Percentiles rank a stretch among this genome's conserved stretches.
Evolutionary conservation across 345 rosid genomes (phyloP).

Genomic region (Durio zibethinus): DNA sequence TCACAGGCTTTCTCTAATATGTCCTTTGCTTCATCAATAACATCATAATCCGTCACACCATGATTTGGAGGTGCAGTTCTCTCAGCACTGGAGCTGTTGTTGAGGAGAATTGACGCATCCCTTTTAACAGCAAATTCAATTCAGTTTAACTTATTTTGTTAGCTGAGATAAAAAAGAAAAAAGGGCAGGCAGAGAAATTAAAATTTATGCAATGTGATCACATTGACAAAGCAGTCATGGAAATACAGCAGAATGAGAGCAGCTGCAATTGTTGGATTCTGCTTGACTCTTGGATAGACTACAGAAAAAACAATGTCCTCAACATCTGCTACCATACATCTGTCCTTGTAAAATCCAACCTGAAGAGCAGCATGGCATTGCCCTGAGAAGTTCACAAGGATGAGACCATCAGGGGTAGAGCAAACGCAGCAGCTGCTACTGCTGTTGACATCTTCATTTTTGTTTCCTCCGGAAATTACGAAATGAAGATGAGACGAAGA

Average conservation of each 20-base stretch:
- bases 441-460: conserved; percentile 22
- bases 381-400: conserved; percentile 32
- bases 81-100: conserved; percentile 28
- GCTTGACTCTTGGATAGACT: conserved; percentile 16
- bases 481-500: neutral
- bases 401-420: conserved; percentile 20
- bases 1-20: conserved; percentile 40
- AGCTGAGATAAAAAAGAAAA: neutral
- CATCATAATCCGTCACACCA: conserved; percentile 35
- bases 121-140: conserved; percentile 4
- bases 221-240: conserved; percentile 45
- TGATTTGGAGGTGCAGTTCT: conserved; percentile 37
- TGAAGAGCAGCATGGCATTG: conserved; percentile 31
- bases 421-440: conserved; percentile 5
- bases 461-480: neutral
- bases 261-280: conserved; percentile 30
- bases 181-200: conserved; percentile 48
- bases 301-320: conserved; percentile 33
- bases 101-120: conserved; percentile 47
- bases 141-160: neutral
- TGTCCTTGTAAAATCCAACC: conserved; percentile 28
- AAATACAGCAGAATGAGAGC: conserved; percentile 41
- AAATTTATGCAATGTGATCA: conserved; percentile 26
- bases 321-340: conserved; percentile 27
- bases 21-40: conserved; percentile 36